phyloP scores from a whole-genome alignment of 108 stramenopile species.

The Cyclotella cryptica region DNA sequence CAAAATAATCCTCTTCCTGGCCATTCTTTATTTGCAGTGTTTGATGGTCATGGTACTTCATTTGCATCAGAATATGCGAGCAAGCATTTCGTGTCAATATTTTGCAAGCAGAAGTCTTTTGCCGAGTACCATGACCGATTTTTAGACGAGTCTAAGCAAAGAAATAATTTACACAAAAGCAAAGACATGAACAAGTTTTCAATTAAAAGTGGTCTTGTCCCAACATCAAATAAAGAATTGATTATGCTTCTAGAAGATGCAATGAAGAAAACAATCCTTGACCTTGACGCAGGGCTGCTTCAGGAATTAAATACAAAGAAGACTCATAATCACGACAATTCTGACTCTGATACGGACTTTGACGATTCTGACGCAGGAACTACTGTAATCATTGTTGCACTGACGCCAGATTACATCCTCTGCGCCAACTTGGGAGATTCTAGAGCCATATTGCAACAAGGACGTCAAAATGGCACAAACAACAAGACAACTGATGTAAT shows the following conservation, averaged over 20 bases:
- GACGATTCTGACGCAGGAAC: conserved; percentile 76
- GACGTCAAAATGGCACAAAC: conserved; percentile 32
- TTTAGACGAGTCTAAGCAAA: conserved; percentile 49
- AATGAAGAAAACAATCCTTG: conserved; percentile 17
- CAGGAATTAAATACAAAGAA: conserved; percentile 11
- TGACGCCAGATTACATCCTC: conserved; percentile 87
- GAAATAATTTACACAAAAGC: conserved; percentile 40
- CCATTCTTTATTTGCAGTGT: conserved; percentile 79
- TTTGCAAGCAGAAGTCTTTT: conserved; percentile 58
- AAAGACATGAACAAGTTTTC: conserved; percentile 39
- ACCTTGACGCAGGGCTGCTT: conserved; percentile 34
- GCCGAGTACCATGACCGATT: conserved; percentile 46
- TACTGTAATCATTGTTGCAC: conserved; percentile 81
- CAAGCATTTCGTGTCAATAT: conserved; percentile 60
- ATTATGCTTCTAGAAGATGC: conserved; percentile 28
- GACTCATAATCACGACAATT: neutral
- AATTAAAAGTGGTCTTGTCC: neutral
- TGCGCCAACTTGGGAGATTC: conserved; percentile 97
- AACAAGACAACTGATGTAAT: conserved; percentile 27
- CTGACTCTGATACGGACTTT: neutral
- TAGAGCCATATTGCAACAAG: conserved; percentile 75
- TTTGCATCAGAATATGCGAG: conserved; percentile 74
- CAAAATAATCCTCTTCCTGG: conserved; percentile 18
- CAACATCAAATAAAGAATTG: neutral
- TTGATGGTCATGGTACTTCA: conserved; percentile 88